Base-by-base conservation (phyloP, 2,329 filamentous ascomycete species). In the Eutypa lata region DNA sequence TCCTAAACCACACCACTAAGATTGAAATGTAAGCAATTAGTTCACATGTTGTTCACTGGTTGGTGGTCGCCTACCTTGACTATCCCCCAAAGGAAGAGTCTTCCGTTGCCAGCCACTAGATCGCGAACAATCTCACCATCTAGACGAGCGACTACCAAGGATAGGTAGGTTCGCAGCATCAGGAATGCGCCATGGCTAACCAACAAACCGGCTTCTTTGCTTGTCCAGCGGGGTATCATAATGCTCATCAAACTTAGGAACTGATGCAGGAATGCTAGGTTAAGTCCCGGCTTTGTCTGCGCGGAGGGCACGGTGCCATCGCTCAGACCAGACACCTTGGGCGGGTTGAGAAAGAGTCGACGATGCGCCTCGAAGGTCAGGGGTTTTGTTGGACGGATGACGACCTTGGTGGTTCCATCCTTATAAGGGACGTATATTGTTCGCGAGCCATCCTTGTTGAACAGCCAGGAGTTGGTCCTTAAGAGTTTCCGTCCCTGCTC, bases 111-210 rank as follows among this genome's bases (percentile, higher is more conserved):
- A 10, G 90, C 91, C n/a, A 99, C 93, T 22, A 99, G 76, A 72
- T 99, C 94, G 56, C 94, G 84, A 22, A 99, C 94, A 65, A 99
- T 96, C 70, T 96, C 92, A 68, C 94, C 94, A 65, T 99, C 94
- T 14, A 99, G 76, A 24, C 94, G 84, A 3, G 94, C 95, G 19
- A 99, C 91, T 2, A 99, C 84, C 2, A 99, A 77, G 10, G 93
- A 97, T 11, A 99, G 81, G 66, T 99, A 99, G 44, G 94, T 99
- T 55, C 94, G 81, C 49, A 97, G 77, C 77, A 99, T 85, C 57
- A 99, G 73, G 70, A 97, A 99, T 28, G 91, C 78, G 18, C 90
- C 88, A 66, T 99, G 94, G 65, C 91, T 94, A 57, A 96, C 72
- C 28, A 99, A 77, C 57, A 99, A 74, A 1, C 92, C 93, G 0